These are phyloP conservation scores for Quercus variabilis DNA, from an alignment of 306 rosid species.

Conservation along the genomic window DNA sequence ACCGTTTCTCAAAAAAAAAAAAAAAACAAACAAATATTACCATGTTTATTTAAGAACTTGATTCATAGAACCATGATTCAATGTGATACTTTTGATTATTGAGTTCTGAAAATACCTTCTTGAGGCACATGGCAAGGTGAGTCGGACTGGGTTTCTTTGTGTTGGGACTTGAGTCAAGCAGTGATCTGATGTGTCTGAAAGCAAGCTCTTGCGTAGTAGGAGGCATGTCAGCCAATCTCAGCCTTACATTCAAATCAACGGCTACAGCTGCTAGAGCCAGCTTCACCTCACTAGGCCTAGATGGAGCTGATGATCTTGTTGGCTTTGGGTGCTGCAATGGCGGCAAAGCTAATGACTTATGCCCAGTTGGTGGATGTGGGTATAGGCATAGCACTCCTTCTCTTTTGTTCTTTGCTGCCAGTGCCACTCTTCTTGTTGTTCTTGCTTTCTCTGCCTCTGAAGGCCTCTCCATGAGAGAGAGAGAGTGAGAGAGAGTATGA, in stretches of 20 bases:
- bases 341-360: neutral
- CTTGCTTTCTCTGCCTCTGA: neutral
- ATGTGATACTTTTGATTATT: neutral
- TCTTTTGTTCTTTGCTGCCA: neutral
- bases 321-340: neutral
- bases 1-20: too few relatives aligned
- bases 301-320: neutral
- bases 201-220: constrained; percentile 22
- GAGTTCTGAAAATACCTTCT: constrained; percentile 1
- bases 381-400: neutral
- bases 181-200: constrained; percentile 16
- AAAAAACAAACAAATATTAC: too few relatives aligned
- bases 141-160: constrained; percentile 20
- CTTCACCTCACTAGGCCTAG: neutral
- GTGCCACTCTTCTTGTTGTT: neutral
- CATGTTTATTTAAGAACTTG: neutral
- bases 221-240: constrained; percentile 28
- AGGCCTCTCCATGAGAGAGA: neutral
- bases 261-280: constrained; percentile 18
- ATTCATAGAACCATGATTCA: neutral
- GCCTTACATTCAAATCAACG: constrained; percentile 24
- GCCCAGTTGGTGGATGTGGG: neutral
- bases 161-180: constrained; percentile 12
- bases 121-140: constrained; percentile 27
- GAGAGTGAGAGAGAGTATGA: neutral